These are phyloP conservation scores for Berkeleyomyces basicola DNA, from an alignment of 2,329 filamentous ascomycete species.

Conservation along the genomic window DNA sequence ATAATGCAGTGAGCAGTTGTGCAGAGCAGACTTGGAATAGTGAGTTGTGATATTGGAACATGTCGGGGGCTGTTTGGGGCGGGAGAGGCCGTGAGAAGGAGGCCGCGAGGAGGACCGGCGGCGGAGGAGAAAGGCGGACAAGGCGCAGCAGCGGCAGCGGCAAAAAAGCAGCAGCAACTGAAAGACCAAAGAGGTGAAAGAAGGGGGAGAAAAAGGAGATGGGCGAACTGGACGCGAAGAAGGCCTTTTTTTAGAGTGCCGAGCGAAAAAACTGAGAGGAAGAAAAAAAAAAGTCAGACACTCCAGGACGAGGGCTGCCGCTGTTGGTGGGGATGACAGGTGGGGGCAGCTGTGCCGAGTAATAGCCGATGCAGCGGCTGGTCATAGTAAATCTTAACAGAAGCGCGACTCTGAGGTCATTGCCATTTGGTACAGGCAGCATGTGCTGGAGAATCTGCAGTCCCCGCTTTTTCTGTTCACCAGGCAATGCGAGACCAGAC, in stretches of 20 bases:
- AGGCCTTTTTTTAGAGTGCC: not conserved
- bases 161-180: not conserved
- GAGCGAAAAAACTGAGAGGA: not conserved
- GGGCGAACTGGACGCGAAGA: not conserved
- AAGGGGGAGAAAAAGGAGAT: not conserved
- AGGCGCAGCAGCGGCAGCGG: not conserved
- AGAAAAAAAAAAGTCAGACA: not conserved
- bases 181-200: not conserved
- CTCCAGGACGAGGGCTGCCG: not conserved
- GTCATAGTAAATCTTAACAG: not conserved
- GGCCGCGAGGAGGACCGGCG: not conserved
- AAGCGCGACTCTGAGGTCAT: not conserved
- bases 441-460: not conserved
- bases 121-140: not conserved
- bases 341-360: not conserved
- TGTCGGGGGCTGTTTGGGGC: conserved; percentile 3
- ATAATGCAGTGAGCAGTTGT: conserved; percentile 10
- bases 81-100: not conserved
- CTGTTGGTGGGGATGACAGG: not conserved
- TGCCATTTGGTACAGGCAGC: no score
- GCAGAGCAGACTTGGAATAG: conserved; percentile 9
- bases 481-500: not conserved
- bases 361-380: not conserved
- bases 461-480: not conserved
- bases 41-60: conserved; percentile 11